Percentiles rank a stretch among this genome's conserved stretches.
Conservation (phyloP, 2,329 filamentous ascomycete species). For the Exserohilum rostratum region DNA sequence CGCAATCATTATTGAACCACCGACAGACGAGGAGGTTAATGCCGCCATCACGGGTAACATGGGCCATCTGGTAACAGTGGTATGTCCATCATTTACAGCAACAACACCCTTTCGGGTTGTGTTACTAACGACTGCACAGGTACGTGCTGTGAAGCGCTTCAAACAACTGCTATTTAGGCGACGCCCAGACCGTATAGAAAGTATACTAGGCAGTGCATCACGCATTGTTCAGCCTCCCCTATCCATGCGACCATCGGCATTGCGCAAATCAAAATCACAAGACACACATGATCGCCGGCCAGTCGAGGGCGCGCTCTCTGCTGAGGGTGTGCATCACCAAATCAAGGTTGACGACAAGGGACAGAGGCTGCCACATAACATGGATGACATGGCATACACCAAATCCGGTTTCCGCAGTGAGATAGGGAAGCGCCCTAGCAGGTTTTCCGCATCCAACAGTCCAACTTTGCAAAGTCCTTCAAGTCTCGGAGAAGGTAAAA, state of each 20-base stretch:
- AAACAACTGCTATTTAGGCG: slow-evolving; percentile 72
- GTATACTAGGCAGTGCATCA: slow-evolving; percentile 64
- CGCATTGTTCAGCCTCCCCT: slow-evolving; percentile 64
- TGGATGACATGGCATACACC: slow-evolving; percentile 29
- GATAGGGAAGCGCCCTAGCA: slow-evolving; percentile 6
- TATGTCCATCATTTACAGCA: slow-evolving; percentile 48
- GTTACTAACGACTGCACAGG: slow-evolving; percentile 54
- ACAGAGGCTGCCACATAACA: slow-evolving; percentile 24
- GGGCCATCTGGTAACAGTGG: slow-evolving; percentile 82
- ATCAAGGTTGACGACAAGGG: slow-evolving; percentile 46
- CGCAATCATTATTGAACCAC: slow-evolving; percentile 75
- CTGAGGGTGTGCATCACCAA: slow-evolving; percentile 61
- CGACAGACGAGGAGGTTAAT: slow-evolving; percentile 88
- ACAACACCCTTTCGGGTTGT: no score
- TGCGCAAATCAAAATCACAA: slow-evolving; percentile 56
- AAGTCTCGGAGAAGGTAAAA: slow-evolving; percentile 29
- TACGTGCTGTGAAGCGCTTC: slow-evolving; percentile 91
- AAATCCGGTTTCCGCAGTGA: slow-evolving; percentile 25
- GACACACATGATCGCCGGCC: slow-evolving; percentile 59
- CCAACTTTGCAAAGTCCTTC: slow-evolving; percentile 26
- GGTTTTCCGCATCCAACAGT: slow-evolving; percentile 22
- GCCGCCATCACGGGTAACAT: slow-evolving; percentile 90
- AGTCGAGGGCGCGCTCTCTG: slow-evolving; percentile 57
- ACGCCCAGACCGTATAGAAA: slow-evolving; percentile 61
- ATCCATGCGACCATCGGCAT: slow-evolving; percentile 53